Conservation (phyloP, 768 basidiomycete species). For the Trametes villosa region DNA sequence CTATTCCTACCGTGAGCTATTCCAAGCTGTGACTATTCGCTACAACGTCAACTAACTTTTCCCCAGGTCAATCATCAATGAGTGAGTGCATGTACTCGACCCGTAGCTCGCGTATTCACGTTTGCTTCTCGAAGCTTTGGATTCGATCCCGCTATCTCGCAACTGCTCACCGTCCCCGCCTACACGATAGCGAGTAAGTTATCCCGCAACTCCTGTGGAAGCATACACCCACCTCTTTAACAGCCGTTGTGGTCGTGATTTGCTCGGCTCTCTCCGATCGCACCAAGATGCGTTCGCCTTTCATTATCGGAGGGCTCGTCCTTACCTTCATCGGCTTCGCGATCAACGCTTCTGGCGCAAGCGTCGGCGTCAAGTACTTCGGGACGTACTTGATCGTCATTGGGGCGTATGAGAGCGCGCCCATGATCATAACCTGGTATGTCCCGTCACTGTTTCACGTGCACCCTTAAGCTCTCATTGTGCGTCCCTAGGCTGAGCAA, state of each 20-base stretch:
- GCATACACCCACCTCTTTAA: not conserved
- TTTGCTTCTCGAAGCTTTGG: conserved; percentile 52
- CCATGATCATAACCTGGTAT: too few relatives aligned
- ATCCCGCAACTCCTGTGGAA: not conserved
- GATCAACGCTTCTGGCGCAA: conserved; percentile 62
- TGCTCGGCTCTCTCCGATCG: conserved; percentile 66
- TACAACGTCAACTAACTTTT: too few relatives aligned
- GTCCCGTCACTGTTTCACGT: too few relatives aligned
- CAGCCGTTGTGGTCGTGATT: conserved; percentile 37
- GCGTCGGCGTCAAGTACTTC: conserved; percentile 66
- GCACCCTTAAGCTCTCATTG: too few relatives aligned
- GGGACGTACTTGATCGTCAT: conserved; percentile 71
- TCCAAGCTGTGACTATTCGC: not conserved
- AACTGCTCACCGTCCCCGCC: too few relatives aligned
- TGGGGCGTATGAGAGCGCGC: conserved; percentile 69
- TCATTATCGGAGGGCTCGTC: conserved; percentile 55
- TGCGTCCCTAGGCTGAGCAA: too few relatives aligned
- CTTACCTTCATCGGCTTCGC: conserved; percentile 61
- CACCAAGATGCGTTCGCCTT: conserved; percentile 55
- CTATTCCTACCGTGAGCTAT: too few relatives aligned
- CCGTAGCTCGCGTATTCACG: not conserved
- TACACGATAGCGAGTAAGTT: conserved; percentile 58
- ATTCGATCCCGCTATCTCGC: conserved; percentile 56
- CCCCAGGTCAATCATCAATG: conserved; percentile 18
- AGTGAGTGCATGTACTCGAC: not conserved